phyloP scores from a whole-genome alignment of 78 protist species.

The Pelomyxa schiedti region DNA sequence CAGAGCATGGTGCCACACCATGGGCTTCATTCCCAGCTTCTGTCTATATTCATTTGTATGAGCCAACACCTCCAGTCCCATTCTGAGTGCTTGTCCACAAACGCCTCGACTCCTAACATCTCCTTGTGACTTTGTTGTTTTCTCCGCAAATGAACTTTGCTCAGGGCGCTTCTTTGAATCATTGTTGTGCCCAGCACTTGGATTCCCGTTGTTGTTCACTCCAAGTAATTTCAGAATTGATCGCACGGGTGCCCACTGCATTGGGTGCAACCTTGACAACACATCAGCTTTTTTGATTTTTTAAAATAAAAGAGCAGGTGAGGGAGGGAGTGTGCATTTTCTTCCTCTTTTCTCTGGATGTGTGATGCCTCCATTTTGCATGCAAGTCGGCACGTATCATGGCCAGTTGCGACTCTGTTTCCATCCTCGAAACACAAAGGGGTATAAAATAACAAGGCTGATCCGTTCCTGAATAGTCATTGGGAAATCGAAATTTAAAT shows the following conservation, averaged over 20 bases:
- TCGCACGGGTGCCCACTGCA: not conserved
- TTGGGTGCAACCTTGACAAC: not conserved
- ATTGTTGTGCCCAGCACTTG: not conserved
- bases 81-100: slow-evolving; percentile 4
- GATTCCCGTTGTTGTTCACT: too few relatives aligned
- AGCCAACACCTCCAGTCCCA: slow-evolving; percentile 31
- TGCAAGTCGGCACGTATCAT: too few relatives aligned
- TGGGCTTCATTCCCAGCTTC: not conserved
- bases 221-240: too few relatives aligned
- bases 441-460: too few relatives aligned
- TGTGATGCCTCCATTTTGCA: too few relatives aligned
- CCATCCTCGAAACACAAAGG: too few relatives aligned
- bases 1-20: slow-evolving; percentile 18
- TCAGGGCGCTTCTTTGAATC: slow-evolving; percentile 1
- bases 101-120: slow-evolving; percentile 16
- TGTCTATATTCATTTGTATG: slow-evolving; percentile 14
- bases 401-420: too few relatives aligned
- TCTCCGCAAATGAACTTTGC: not conserved
- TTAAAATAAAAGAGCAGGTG: not conserved
- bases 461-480: too few relatives aligned
- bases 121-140: not conserved
- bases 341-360: too few relatives aligned
- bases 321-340: not conserved
- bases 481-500: too few relatives aligned
- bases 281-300: slow-evolving; percentile 8